A percentile compares a stretch with the other conserved stretches of the same genome.
Evolutionary conservation across 805 yeast species (phyloP).

Genomic region (Candida boidinii): DNA sequence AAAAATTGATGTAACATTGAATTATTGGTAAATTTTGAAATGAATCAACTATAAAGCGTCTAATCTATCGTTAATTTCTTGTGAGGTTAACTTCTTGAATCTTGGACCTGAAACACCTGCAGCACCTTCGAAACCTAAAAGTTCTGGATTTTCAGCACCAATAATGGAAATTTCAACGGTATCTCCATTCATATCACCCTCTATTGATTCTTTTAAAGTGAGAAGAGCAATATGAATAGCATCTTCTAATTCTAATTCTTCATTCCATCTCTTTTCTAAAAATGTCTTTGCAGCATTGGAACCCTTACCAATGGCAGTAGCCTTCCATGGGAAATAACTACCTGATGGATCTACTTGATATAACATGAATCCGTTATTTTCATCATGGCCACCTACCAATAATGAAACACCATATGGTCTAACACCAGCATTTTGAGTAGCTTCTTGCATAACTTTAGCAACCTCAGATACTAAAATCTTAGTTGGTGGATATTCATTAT

Average conservation of each 20-base stretch:
- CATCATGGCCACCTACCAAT: conserved; percentile 90
- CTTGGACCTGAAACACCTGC: conserved; percentile 77
- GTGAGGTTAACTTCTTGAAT: conserved; percentile 72
- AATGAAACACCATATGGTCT: conserved; percentile 98
- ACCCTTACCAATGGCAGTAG: conserved; percentile 97
- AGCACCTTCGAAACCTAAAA: conserved; percentile 83
- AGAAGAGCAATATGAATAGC: conserved; percentile 94
- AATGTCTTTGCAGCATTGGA: conserved; percentile 95
- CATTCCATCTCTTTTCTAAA: conserved; percentile 96
- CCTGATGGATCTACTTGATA: conserved; percentile 99
- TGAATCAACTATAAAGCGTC: conserved; percentile 63
- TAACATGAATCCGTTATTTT: conserved; percentile 55
- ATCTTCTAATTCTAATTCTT: conserved; percentile 93
- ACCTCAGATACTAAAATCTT: conserved; percentile 88
- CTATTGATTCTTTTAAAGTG: conserved; percentile 92
- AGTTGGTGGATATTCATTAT: conserved; percentile 96
- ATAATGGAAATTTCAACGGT: conserved; percentile 88
- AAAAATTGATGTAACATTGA: too few species aligned
- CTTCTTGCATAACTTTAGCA: conserved; percentile 95
- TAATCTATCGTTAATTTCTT: conserved; percentile 92
- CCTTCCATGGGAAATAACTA: conserved; percentile 98
- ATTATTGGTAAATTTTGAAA: too few species aligned
- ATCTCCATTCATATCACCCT: conserved; percentile 96
- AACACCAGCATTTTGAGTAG: conserved; percentile 98
- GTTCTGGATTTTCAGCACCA: conserved; percentile 71